Base-by-base conservation (phyloP, 2,329 filamentous ascomycete species). In the Aspergillus piperis region DNA sequence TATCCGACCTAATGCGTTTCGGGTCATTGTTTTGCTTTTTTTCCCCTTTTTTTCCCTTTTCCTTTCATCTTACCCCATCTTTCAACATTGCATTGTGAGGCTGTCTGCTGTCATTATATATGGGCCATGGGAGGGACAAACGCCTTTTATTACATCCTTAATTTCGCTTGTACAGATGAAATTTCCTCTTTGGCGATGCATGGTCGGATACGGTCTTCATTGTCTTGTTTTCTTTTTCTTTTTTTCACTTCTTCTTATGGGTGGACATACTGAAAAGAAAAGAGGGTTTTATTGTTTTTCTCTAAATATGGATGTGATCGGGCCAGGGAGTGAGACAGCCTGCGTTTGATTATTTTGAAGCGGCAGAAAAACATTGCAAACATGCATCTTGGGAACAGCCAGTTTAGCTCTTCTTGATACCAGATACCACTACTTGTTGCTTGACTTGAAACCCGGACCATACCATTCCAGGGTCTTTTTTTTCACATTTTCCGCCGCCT, bases 71-170 rank as follows among this genome's bases (percentile, higher is more conserved):
- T 66, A 53, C 44, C 44, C 47, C 25, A 50, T 30, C 54, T 57
- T 51, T 61, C 58, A 59, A 63, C 61, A 64, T 66, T 65, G 68
- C 70, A 71, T 74, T 67, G 68, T 66, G 66, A 68, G 71, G 73
- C 66, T 68, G 61, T 72, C 65, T 65, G 64, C 60, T 68, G 66
- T 65, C 63, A 65, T 67, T 63, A 64, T 67, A 62, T 63, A 61
- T 57, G 60, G 39, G 30, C 56, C 53, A 32, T 27, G 3, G 53
- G 39, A 44, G 53, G 53, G 39, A 32, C 17, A 17, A 42, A 42
- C 32, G 53, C 39, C 39, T 55, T 41, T 53, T 53, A 44, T 55
- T 47, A 47, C 53, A 55, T 41, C 41, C 44, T 55, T 55, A 55
- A 55, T 55, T 39, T 32, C 21, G 27, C 44, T 10, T 55, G 53